Percentiles rank a stretch among this genome's conserved stretches.
Evolutionary conservation across 192 early-diverging fungal species (phyloP).

Genomic region (Phlyctochytrium planicorne): DNA sequence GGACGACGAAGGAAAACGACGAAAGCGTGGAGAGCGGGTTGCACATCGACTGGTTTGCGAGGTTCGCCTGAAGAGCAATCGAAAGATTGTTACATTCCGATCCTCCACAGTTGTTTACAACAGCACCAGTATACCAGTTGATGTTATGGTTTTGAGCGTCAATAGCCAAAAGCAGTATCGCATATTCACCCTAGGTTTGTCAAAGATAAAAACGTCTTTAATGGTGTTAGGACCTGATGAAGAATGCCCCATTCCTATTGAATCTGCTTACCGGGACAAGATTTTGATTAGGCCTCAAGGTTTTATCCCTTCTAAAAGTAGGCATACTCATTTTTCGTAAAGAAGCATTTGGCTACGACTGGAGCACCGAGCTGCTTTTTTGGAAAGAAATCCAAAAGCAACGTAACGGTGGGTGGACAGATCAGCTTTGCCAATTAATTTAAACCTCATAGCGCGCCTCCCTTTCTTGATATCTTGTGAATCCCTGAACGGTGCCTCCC

Average conservation of each 20-base stretch:
- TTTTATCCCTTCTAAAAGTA: conserved; percentile 18
- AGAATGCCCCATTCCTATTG: conserved; percentile 82
- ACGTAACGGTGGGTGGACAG: too few relatives aligned
- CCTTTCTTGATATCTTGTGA: conserved; percentile 55
- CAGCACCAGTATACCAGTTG: conserved; percentile 71
- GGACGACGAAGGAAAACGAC: background rate
- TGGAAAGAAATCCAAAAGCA: conserved; percentile 73
- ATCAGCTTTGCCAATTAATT: too few relatives aligned
- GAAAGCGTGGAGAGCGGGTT: conserved; percentile 51
- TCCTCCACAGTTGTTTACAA: conserved; percentile 84
- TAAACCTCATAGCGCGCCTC: too few relatives aligned
- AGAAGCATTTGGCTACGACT: conserved; percentile 80
- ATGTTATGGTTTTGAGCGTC: conserved; percentile 74
- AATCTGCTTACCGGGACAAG: conserved; percentile 75
- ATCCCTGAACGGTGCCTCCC: conserved; percentile 47
- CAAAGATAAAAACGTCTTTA: conserved; percentile 11
- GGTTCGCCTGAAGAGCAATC: conserved; percentile 78
- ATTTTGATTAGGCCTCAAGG: conserved; percentile 80
- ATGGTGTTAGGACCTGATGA: conserved; percentile 67
- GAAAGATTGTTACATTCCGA: conserved; percentile 91
- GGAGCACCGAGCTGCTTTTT: conserved; percentile 75
- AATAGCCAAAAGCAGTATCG: conserved; percentile 54
- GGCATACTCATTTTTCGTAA: conserved; percentile 6
- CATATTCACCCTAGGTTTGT: conserved; percentile 56
- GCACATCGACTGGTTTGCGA: conserved; percentile 85